Conservation (phyloP, 768 basidiomycete species). For the Sporobolomyces phaffii region DNA sequence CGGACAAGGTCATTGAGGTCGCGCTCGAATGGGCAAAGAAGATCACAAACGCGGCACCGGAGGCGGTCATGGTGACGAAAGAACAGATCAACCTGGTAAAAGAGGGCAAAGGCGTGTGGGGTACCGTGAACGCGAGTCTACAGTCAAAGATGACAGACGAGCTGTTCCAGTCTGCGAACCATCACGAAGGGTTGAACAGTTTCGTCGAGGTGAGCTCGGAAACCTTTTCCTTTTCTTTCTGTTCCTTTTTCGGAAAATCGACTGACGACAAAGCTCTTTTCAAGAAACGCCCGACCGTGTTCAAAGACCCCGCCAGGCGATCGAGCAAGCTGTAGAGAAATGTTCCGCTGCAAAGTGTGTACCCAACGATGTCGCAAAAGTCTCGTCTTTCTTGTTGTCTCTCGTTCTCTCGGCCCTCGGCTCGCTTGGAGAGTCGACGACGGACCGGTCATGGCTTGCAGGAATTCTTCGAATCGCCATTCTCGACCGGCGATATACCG, state of each 20-base stretch:
- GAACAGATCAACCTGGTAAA: slow-evolving; percentile 57
- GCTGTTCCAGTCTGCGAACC: slow-evolving; percentile 60
- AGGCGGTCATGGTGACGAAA: slow-evolving; percentile 71
- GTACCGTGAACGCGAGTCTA: slow-evolving; percentile 53
- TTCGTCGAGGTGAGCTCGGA: slow-evolving; percentile 6
- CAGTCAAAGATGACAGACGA: not conserved
- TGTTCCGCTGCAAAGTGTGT: not conserved
- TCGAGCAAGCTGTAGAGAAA: not conserved
- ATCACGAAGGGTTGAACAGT: slow-evolving; percentile 54
- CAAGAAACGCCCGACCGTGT: slow-evolving; percentile 6
- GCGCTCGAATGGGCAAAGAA: slow-evolving; percentile 61
- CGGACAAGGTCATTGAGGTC: slow-evolving; percentile 53
- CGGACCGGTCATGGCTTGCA: too few species aligned
- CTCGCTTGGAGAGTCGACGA: too few species aligned
- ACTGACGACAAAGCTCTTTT: not conserved
- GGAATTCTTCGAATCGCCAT: too few species aligned
- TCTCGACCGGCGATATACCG: not conserved
- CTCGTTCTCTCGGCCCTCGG: too few species aligned
- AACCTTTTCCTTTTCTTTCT: not conserved
- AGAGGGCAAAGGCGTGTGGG: slow-evolving; percentile 55
- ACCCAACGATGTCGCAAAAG: too few species aligned
- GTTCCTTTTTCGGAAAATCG: not conserved
- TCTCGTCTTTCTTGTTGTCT: too few species aligned
- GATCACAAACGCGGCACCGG: slow-evolving; percentile 65
- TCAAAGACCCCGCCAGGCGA: not conserved